Evolutionary conservation across 331 rosid species (phyloP).

Genomic region (Stylosanthes scabra): DNA sequence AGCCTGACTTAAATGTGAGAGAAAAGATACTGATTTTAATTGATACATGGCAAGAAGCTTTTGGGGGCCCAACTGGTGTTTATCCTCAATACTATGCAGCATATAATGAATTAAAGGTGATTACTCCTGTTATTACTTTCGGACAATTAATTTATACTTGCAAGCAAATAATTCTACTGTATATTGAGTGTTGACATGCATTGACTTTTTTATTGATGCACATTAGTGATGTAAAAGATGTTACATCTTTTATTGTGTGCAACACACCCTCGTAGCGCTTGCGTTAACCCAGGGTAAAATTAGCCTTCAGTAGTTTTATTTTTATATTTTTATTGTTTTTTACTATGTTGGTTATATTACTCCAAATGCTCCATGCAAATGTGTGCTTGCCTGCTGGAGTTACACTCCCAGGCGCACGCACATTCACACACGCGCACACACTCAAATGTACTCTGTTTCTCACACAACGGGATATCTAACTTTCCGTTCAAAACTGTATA

Average conservation of each 20-base stretch:
- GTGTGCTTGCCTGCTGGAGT: slow-evolving; percentile 11
- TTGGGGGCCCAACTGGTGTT: slow-evolving; percentile 73
- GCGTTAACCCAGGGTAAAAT: slow-evolving; percentile 24
- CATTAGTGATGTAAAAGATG: slow-evolving; percentile 3
- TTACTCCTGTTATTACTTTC: slow-evolving; percentile 31
- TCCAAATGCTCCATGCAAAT: slow-evolving; percentile 20
- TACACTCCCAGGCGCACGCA: background rate
- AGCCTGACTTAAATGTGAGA: slow-evolving; percentile 91
- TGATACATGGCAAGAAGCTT: slow-evolving; percentile 97
- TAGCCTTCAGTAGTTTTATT: slow-evolving; percentile 18
- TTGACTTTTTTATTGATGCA: slow-evolving; percentile 23
- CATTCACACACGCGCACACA: background rate
- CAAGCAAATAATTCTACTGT: slow-evolving; percentile 8
- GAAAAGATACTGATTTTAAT: slow-evolving; percentile 86
- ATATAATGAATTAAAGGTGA: slow-evolving; percentile 82
- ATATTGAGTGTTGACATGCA: slow-evolving; percentile 12
- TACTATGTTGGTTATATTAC: slow-evolving; percentile 18
- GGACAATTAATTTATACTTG: slow-evolving; percentile 14
- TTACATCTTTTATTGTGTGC: slow-evolving; percentile 2
- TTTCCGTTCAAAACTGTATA: slow-evolving; percentile 24
- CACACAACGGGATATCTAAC: background rate
- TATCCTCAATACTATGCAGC: slow-evolving; percentile 90
- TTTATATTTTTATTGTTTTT: slow-evolving; percentile 12
- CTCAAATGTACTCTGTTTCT: too few relatives aligned
- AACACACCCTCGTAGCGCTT: slow-evolving; percentile 17